Percentiles rank a stretch among this genome's conserved stretches.
phyloP scores from a whole-genome alignment of 768 basidiomycete genomes.

The Suillus lakei region DNA sequence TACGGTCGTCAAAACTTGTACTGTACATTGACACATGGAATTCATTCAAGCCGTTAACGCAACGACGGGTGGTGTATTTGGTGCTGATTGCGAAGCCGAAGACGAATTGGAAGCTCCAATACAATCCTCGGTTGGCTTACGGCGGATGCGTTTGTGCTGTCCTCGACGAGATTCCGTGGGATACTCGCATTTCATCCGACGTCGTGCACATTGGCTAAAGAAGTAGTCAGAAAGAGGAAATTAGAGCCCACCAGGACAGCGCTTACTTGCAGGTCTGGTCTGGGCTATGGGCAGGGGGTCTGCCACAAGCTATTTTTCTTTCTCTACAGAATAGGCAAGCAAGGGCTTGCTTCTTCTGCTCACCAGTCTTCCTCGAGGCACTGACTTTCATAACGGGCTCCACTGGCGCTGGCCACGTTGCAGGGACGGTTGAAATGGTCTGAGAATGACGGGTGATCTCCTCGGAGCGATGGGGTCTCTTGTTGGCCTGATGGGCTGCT shows the following conservation, averaged over 20 bases:
- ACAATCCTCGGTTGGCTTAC: slow-evolving; percentile 29
- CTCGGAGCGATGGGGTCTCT: slow-evolving; percentile 34
- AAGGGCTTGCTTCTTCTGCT: slow-evolving; percentile 50
- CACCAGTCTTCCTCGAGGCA: slow-evolving; percentile 37
- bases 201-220: slow-evolving; percentile 51
- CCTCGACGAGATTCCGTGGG: slow-evolving; percentile 55
- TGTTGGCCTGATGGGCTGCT: slow-evolving; percentile 26
- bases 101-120: slow-evolving; percentile 21
- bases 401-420: slow-evolving; percentile 41
- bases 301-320: slow-evolving; percentile 55
- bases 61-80: slow-evolving; percentile 1
- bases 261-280: slow-evolving; percentile 53
- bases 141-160: slow-evolving; percentile 46
- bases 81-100: slow-evolving; percentile 1
- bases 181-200: slow-evolving; percentile 50
- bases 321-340: slow-evolving; percentile 55
- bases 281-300: slow-evolving; percentile 41
- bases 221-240: slow-evolving; percentile 23
- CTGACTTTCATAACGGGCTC: slow-evolving; percentile 33
- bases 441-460: slow-evolving; percentile 35
- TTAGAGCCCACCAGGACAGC: slow-evolving; percentile 6
- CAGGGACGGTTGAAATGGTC: slow-evolving; percentile 22
- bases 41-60: slow-evolving; percentile 6
- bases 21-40: neutral
- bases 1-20: neutral